phyloP scores from a whole-genome alignment of 2,329 filamentous ascomycete species.

The Aspergillus carbonarius region DNA sequence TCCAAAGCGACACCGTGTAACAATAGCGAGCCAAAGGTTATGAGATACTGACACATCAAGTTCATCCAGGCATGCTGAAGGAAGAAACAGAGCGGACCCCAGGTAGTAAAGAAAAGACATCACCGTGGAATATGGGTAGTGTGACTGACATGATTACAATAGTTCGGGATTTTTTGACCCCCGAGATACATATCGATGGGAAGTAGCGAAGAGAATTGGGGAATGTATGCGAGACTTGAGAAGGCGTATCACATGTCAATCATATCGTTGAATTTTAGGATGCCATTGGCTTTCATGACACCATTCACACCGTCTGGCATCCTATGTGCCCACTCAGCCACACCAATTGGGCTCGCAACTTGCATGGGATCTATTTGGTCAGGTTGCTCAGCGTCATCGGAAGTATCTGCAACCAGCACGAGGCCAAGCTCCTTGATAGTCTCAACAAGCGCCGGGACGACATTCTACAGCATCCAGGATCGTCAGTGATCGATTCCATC shows the following conservation, averaged over 20 bases:
- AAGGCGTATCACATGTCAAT: constrained; percentile 63
- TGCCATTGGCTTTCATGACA: constrained; percentile 77
- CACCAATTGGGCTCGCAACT: constrained; percentile 28
- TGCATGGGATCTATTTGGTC: constrained; percentile 23
- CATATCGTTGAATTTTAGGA: constrained; percentile 88
- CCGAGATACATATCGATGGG: not conserved
- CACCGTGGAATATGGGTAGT: not conserved
- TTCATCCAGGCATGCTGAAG: not conserved
- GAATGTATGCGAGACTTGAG: not conserved
- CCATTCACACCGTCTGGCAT: constrained; percentile 84
- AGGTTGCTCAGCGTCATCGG: constrained; percentile 51
- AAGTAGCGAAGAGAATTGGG: not conserved
- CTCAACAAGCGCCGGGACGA: constrained; percentile 87
- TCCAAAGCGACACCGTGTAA: not conserved
- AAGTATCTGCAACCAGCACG: constrained; percentile 86
- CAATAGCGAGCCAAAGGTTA: not conserved
- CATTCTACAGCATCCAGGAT: constrained; percentile 60
- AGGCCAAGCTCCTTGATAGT: constrained; percentile 93
- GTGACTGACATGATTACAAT: not conserved
- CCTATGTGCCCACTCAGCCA: constrained; percentile 46
- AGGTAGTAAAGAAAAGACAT: not conserved
- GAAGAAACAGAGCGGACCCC: not conserved
- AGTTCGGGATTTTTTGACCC: not conserved
- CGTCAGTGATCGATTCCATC: not conserved
- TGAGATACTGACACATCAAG: not conserved